Evolutionary conservation across 305 asterid genomes (phyloP).

Genomic region (Plantago rigida): DNA sequence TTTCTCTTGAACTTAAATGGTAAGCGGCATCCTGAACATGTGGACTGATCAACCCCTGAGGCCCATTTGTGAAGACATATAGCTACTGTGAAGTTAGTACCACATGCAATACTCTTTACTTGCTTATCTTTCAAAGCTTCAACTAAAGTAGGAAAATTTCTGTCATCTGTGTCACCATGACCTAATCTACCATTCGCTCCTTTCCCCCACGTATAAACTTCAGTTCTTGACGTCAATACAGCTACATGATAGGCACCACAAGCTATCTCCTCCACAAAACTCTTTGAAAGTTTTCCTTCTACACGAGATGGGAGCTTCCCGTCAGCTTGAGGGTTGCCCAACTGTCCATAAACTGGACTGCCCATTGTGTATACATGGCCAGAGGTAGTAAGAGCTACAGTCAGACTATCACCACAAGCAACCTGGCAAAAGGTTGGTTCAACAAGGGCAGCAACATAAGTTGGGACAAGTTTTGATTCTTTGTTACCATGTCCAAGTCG

Average conservation of each 20-base stretch:
- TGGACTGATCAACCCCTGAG: slow-evolving; percentile 81
- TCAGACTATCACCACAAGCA: slow-evolving; percentile 80
- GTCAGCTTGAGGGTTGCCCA: slow-evolving; percentile 73
- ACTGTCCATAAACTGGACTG: slow-evolving; percentile 79
- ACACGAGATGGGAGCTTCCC: slow-evolving; percentile 75
- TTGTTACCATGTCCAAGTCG: slow-evolving; percentile 79
- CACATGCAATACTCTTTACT: slow-evolving; percentile 82
- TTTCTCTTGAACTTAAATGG: slow-evolving; percentile 77
- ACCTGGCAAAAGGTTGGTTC: slow-evolving; percentile 79
- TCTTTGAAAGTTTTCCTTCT: slow-evolving; percentile 61
- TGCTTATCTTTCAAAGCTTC: slow-evolving; percentile 83
- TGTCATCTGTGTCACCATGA: slow-evolving; percentile 79
- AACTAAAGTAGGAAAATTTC: slow-evolving; percentile 62
- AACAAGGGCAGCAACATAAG: slow-evolving; percentile 81
- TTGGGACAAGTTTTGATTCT: slow-evolving; percentile 73
- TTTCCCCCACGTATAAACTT: slow-evolving; percentile 89
- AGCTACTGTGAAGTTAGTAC: slow-evolving; percentile 68
- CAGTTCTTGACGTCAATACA: slow-evolving; percentile 72
- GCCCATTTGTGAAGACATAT: slow-evolving; percentile 89
- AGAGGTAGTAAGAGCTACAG: slow-evolving; percentile 75
- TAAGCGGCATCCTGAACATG: slow-evolving; percentile 81
- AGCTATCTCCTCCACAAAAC: slow-evolving; percentile 77
- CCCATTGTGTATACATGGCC: slow-evolving; percentile 84
- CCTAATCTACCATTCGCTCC: slow-evolving; percentile 91
- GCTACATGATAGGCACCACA: slow-evolving; percentile 94